Evolutionary conservation across 2,329 filamentous ascomycete species (phyloP), one percentile per base, ranked within the genome.

Genomic region (Neodidymelliopsis sp.): DNA sequence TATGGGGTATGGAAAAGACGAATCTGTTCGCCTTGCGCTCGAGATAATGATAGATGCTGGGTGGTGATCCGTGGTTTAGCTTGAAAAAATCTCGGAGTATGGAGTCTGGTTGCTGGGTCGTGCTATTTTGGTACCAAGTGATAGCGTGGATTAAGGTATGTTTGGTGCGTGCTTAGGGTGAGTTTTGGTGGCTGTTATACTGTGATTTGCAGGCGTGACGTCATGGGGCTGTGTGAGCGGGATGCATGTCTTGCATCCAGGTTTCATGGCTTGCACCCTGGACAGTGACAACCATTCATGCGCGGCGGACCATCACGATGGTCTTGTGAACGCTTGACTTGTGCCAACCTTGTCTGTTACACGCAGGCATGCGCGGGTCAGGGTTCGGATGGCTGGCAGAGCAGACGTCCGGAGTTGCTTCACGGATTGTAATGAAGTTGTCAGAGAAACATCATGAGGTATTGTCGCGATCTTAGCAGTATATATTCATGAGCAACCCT

Each of bases 141-240:
- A 22, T 52, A 49, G 40, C 44, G 23, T 23, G 7, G 18, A 5
- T 6, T 50, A 33, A 34, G 39, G 40, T 20, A 24, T 25, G 23
- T n/a, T 6, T 34, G 30, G 30, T 34, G 15, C 19, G 30, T 4
- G n/a, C 11, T 39, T 48, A 44, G 44, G 39, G 38, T 20, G 28
- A 36, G 15, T 29, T 24, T 23, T 20, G 27, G 33, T 5, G n/a
- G 31, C 31, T 43, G 49, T 39, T 53, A 47, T 48, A 53, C 6
- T 12, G 35, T n/a, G 20, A 22, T 18, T 12, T 18, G 34, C 3
- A 13, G 6, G 3, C 3, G 23, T 53, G 49, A 53, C 44, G 49
- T 53, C 43, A 48, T 20, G 20, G 28, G 19, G 49, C 42, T 43
- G 43, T 44, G 43, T 30, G 22, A 34, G 27, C 3, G 27, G 7